Evolutionary conservation across 768 basidiomycete species (phyloP), one percentile per base, ranked within the genome.

Genomic region (Naganishia friedmannii): DNA sequence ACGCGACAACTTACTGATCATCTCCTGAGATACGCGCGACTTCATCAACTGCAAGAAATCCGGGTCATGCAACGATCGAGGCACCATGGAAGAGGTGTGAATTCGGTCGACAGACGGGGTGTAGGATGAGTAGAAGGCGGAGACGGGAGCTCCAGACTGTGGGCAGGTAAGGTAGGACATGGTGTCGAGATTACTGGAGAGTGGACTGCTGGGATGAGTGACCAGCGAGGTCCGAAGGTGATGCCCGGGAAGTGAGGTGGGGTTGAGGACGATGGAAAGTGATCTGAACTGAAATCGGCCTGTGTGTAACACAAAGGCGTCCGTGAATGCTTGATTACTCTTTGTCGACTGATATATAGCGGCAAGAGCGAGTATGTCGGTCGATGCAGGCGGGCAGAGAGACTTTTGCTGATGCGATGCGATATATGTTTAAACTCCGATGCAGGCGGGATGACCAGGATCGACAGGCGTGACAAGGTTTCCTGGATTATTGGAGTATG

Each of bases 51-150:
- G 39, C 23, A 53, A 39, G n/a, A 71, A 66, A 29, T 71, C 70
- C 66, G 37, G 70, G 51, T 71, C 70, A 23, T 71, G 70, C 54
- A n/a, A 39, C 42, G 55, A 58, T 53, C 70, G 66, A 31, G 70
- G 66, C 21, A 71, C 32, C 70, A 71, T 71, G 32, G 66, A 67
- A 12, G 70, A 67, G 19, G 70, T 66, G 58, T 71, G 70, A 28
- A 71, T 71, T 15, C 66, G 54, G 26, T 71, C 70, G 17, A 42
- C 34, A 46, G 60, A 63, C n/a, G 60, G 60, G 23, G 60, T 63
- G 60, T 63, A 63, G 17, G 60, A 42, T 17, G 60, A 63, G 39
- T 63, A 45, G 21, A 42, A 63, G 60, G 60, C 60, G 42, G 60
- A 63, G 23, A 63, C 60, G 39, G 60, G 60, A 63, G 60, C 60